These are phyloP conservation scores for Kwoniella shivajii DNA, from an alignment of 1,284 basidiomycete genomes.

Conservation along the genomic window DNA sequence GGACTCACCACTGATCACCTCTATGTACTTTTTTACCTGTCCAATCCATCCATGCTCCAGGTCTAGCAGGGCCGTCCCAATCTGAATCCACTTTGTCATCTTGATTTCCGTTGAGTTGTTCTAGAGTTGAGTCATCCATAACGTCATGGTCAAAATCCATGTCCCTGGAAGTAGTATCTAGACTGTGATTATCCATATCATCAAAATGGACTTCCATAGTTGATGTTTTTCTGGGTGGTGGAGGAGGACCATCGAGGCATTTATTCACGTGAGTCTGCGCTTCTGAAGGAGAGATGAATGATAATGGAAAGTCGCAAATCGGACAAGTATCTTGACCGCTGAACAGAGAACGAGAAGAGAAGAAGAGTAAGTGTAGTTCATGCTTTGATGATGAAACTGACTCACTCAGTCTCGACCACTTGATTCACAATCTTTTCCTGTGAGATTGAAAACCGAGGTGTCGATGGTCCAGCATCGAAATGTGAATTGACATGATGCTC, in stretches of 20 bases:
- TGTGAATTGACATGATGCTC: slow-evolving; percentile 44
- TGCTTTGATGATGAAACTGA: neutral
- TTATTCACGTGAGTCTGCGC: slow-evolving; percentile 30
- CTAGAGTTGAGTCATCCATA: neutral
- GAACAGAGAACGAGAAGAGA: too few species aligned
- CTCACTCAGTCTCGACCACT: neutral
- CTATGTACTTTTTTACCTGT: slow-evolving; percentile 24
- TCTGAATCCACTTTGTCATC: slow-evolving; percentile 20
- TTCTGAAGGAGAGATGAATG: slow-evolving; percentile 11
- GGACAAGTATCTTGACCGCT: slow-evolving; percentile 19
- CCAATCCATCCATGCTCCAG: slow-evolving; percentile 33
- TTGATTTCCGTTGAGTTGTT: too few species aligned
- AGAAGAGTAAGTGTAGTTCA: neutral
- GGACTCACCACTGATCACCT: slow-evolving; percentile 44
- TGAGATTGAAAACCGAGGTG: neutral
- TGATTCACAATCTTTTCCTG: neutral
- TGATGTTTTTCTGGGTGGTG: neutral
- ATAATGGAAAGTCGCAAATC: slow-evolving; percentile 32
- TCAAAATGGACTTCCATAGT: too few species aligned
- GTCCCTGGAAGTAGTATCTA: too few species aligned
- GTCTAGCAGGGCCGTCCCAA: slow-evolving; percentile 45
- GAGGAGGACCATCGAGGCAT: slow-evolving; percentile 29
- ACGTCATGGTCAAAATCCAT: neutral
- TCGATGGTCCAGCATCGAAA: slow-evolving; percentile 21
- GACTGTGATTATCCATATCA: neutral